Percentiles rank a stretch among this genome's conserved stretches.
These are phyloP conservation scores for Pyronema domesticum DNA, from an alignment of 495 filamentous ascomycete genomes.

Conservation along the genomic window DNA sequence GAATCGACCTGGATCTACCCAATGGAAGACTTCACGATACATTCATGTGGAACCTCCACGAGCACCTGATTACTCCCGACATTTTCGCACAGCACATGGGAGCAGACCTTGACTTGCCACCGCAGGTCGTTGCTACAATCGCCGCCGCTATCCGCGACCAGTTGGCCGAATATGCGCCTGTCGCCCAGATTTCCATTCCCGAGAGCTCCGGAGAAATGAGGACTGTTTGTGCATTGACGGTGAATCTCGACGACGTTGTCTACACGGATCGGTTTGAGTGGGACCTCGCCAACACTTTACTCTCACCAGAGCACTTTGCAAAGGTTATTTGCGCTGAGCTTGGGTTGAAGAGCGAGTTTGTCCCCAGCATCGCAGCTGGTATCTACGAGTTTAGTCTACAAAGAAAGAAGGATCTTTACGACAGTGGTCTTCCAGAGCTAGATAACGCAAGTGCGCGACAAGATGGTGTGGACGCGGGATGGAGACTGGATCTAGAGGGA, in stretches of 20 bases:
- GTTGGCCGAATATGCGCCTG: conserved; percentile 87
- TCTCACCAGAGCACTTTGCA: conserved; percentile 83
- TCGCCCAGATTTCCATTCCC: conserved; percentile 68
- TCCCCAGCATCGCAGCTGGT: conserved; percentile 80
- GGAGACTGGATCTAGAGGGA: conserved; percentile 84
- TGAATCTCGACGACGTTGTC: conserved; percentile 79
- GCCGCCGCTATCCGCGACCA: conserved; percentile 87
- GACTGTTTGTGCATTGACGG: conserved; percentile 64
- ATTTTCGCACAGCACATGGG: conserved; percentile 82
- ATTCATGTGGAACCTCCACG: conserved; percentile 95
- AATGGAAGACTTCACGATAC: conserved; percentile 71
- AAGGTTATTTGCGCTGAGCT: conserved; percentile 81
- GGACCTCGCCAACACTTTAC: conserved; percentile 82
- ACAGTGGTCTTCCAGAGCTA: conserved; percentile 47
- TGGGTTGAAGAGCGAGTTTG: conserved; percentile 79
- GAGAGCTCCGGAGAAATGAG: conserved; percentile 25
- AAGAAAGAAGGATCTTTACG: conserved; percentile 89
- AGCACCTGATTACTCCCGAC: conserved; percentile 83
- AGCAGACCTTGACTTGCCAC: conserved; percentile 82
- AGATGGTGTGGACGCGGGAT: conserved; percentile 51
- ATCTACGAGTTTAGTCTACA: conserved; percentile 91
- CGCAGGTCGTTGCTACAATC: conserved; percentile 52
- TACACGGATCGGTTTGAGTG: conserved; percentile 98
- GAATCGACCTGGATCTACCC: conserved; percentile 87
- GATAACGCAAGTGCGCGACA: conserved; percentile 71